These are phyloP conservation scores for Striga hermonthica DNA, from an alignment of 305 asterid species.

Conservation along the genomic window DNA sequence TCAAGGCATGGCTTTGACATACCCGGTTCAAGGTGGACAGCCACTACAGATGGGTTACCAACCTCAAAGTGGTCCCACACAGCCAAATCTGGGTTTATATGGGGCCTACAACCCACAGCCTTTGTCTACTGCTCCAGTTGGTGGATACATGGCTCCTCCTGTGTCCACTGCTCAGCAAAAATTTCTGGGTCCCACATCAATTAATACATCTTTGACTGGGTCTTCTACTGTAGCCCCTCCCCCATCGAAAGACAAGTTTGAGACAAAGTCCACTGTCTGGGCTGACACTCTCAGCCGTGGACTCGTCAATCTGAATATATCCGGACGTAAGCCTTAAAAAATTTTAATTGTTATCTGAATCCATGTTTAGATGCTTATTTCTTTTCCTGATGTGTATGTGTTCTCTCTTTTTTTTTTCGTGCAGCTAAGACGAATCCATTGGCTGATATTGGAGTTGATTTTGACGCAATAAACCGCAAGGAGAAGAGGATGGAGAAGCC, in stretches of 20 bases:
- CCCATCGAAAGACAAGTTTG: slow-evolving; percentile 70
- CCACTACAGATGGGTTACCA: slow-evolving; percentile 51
- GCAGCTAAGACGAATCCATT: slow-evolving; percentile 93
- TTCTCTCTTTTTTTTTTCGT: too few species aligned
- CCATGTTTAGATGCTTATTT: too few species aligned
- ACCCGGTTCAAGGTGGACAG: slow-evolving; percentile 55
- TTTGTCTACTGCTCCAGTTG: slow-evolving; percentile 39
- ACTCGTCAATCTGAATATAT: slow-evolving; percentile 81
- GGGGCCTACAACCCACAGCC: slow-evolving; percentile 52
- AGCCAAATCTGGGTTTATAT: slow-evolving; percentile 48
- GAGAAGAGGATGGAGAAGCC: slow-evolving; percentile 96
- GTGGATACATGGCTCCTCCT: slow-evolving; percentile 44
- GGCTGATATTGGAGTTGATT: slow-evolving; percentile 91
- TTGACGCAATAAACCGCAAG: slow-evolving; percentile 89
- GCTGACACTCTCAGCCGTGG: slow-evolving; percentile 96
- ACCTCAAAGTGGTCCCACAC: slow-evolving; percentile 44
- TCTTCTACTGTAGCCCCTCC: slow-evolving; percentile 49
- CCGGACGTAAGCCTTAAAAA: slow-evolving; percentile 66
- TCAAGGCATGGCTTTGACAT: slow-evolving; percentile 42
- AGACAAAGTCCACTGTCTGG: slow-evolving; percentile 93
- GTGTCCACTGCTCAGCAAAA: slow-evolving; percentile 30
- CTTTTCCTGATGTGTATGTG: too few species aligned
- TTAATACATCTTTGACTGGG: slow-evolving; percentile 40
- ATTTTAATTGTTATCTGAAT: too few species aligned
- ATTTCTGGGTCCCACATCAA: slow-evolving; percentile 29